A percentile compares a stretch with the other conserved stretches of the same genome.
phyloP scores from a whole-genome alignment of 2,329 filamentous ascomycete genomes.

The Stagonosporopsis rhizophila region DNA sequence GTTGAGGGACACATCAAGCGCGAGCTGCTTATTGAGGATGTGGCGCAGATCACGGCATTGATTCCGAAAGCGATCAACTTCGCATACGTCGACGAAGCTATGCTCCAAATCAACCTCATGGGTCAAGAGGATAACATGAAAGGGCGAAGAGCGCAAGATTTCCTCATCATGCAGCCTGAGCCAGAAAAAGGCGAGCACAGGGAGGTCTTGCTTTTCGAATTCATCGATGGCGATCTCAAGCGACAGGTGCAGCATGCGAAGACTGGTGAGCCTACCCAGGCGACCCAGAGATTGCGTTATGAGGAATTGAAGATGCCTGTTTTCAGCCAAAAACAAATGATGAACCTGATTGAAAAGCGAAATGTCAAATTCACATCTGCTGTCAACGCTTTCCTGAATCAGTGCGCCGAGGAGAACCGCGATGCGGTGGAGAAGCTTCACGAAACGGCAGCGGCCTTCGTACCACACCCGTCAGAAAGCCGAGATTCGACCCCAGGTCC shows the following conservation, averaged over 20 bases:
- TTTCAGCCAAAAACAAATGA: conserved; percentile 92
- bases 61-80: conserved; percentile 83
- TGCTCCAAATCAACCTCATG: conserved; percentile 80
- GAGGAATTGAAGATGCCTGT: conserved; percentile 91
- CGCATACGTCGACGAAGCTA: conserved; percentile 82
- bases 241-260: conserved; percentile 75
- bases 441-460: conserved; percentile 63
- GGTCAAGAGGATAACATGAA: conserved; percentile 72
- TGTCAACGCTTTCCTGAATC: conserved; percentile 77
- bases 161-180: conserved; percentile 45
- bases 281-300: conserved; percentile 71
- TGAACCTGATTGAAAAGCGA: conserved; percentile 84
- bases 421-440: conserved; percentile 74
- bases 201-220: conserved; percentile 89
- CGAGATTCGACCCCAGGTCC: conserved; percentile 52
- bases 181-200: conserved; percentile 55
- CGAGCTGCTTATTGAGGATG: conserved; percentile 74
- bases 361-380: conserved; percentile 83
- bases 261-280: conserved; percentile 74
- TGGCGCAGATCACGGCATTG: conserved; percentile 80
- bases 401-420: conserved; percentile 67
- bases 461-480: conserved; percentile 66
- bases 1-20: conserved; percentile 84
- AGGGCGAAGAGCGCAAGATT: conserved; percentile 60
- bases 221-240: conserved; percentile 89